Conservation (phyloP, 495 filamentous ascomycete species). For the Neurospora sp. region DNA sequence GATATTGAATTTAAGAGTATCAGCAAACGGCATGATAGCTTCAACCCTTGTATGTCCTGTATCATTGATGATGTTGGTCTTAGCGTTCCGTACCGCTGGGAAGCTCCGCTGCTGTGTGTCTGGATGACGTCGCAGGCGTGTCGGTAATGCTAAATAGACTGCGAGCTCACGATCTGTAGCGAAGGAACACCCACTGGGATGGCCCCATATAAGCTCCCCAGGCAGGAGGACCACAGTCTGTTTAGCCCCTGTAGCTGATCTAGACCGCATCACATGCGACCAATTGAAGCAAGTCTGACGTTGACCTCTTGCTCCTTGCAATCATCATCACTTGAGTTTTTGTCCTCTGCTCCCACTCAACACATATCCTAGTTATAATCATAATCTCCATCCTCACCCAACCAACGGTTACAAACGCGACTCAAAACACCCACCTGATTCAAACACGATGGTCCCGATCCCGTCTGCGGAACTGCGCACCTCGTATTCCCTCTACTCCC, state of each 20-base stretch:
- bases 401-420: not conserved
- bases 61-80: not conserved
- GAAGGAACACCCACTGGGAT: not conserved
- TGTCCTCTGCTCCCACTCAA: not conserved
- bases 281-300: not conserved
- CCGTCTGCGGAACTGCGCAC: conserved; percentile 30
- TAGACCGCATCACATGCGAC: not conserved
- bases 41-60: not conserved
- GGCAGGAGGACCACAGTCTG: not conserved
- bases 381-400: not conserved
- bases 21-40: not conserved
- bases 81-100: not conserved
- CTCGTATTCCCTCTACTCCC: conserved; percentile 79
- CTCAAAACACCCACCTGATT: not conserved
- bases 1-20: not conserved
- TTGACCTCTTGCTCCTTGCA: not conserved
- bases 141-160: not conserved
- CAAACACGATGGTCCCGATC: conserved; percentile 16
- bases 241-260: not conserved
- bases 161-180: not conserved
- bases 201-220: not conserved
- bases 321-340: not conserved
- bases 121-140: not conserved
- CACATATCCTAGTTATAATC: not conserved
- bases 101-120: not conserved